phyloP scores from a whole-genome alignment of 345 rosid genomes.

The Balakata baccata region DNA sequence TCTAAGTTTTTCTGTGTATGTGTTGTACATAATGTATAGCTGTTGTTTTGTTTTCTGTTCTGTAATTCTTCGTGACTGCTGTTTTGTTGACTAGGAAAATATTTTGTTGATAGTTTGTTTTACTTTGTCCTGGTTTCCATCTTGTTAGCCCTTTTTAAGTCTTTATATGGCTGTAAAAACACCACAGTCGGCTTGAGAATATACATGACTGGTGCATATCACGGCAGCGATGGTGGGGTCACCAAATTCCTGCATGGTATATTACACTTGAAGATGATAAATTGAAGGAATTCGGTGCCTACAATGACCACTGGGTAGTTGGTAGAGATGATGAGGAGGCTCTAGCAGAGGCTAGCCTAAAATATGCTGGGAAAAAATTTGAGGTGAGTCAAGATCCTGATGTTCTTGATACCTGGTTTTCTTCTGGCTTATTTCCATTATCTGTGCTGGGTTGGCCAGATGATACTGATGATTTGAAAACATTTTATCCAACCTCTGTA shows the following conservation, averaged over 20 bases:
- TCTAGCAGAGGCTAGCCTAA: conserved; percentile 46
- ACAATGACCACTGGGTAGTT: conserved; percentile 85
- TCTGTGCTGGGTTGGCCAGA: conserved; percentile 95
- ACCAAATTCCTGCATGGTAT: conserved; percentile 93
- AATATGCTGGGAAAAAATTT: conserved; percentile 68
- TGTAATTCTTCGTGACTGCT: too few relatives aligned
- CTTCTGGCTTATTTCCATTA: conserved; percentile 85
- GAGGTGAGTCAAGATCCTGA: conserved; percentile 81
- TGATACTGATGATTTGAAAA: conserved; percentile 75
- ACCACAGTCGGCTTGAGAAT: conserved; percentile 89
- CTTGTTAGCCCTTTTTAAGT: background rate
- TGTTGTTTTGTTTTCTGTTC: too few relatives aligned
- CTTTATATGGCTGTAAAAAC: conserved; percentile 16
- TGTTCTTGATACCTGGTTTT: conserved; percentile 98
- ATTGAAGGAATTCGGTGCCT: conserved; percentile 66
- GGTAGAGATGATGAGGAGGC: conserved; percentile 76
- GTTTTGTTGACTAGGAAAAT: too few relatives aligned
- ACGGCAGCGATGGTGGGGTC: conserved; percentile 99
- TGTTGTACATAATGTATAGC: background rate
- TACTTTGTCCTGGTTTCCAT: background rate
- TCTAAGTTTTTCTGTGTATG: background rate
- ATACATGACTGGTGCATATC: conserved; percentile 96
- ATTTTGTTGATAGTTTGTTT: background rate
- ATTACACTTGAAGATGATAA: conserved; percentile 71
- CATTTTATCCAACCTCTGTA: conserved; percentile 87